phyloP scores from a whole-genome alignment of 805 yeast species.

The Peterozyma toletana region DNA sequence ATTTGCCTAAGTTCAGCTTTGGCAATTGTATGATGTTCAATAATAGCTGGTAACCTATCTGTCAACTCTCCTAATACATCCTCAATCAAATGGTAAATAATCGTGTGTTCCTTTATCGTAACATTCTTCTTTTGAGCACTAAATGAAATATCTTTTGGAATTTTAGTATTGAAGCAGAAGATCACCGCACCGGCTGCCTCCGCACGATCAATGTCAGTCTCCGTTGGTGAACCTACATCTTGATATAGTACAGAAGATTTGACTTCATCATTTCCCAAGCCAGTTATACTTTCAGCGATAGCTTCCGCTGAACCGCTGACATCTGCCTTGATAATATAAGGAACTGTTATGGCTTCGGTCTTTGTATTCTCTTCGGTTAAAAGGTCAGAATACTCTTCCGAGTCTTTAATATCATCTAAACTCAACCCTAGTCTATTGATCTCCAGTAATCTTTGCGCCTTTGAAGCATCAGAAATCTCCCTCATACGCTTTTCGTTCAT shows the following conservation, averaged over 20 bases:
- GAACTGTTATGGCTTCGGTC: slow-evolving; percentile 22
- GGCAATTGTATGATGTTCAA: slow-evolving; percentile 58
- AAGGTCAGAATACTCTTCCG: slow-evolving; percentile 17
- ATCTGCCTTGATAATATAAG: slow-evolving; percentile 80
- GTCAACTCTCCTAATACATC: slow-evolving; percentile 66
- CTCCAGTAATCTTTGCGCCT: slow-evolving; percentile 47
- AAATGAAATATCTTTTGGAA: slow-evolving; percentile 54
- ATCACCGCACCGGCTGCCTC: slow-evolving; percentile 65
- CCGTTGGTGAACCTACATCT: slow-evolving; percentile 75
- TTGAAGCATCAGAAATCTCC: slow-evolving; percentile 42
- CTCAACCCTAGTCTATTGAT: slow-evolving; percentile 56
- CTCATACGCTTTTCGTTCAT: slow-evolving; percentile 63
- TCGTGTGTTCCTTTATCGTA: slow-evolving; percentile 55
- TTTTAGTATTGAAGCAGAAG: slow-evolving; percentile 68
- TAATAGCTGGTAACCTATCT: slow-evolving; percentile 52
- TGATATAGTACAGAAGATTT: slow-evolving; percentile 58
- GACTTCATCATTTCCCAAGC: slow-evolving; percentile 86
- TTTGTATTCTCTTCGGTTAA: slow-evolving; percentile 18
- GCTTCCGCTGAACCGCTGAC: slow-evolving; percentile 96
- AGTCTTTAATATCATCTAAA: slow-evolving; percentile 33
- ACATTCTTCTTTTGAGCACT: slow-evolving; percentile 56
- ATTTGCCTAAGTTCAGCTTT: slow-evolving; percentile 65
- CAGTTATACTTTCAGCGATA: slow-evolving; percentile 69
- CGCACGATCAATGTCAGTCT: slow-evolving; percentile 61
- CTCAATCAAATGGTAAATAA: slow-evolving; percentile 84